Conservation (phyloP, 345 rosid species). For the Citrus hindsii region DNA sequence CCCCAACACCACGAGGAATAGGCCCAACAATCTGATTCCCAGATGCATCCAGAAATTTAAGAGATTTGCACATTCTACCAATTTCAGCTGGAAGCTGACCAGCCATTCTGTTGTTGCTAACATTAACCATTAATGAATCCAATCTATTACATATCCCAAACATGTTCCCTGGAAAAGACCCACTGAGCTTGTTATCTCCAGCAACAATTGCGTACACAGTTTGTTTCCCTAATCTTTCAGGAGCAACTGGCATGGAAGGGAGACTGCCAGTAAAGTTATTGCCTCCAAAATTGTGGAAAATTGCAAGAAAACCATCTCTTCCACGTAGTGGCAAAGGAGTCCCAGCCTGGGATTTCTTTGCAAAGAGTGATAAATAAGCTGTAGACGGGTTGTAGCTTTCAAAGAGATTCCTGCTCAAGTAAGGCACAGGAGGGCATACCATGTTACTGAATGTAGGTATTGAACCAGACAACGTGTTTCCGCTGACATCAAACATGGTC, state of each 20-base stretch:
- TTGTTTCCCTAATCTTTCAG: constrained; percentile 49
- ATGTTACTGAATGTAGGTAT: constrained; percentile 51
- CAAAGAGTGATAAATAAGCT: constrained; percentile 55
- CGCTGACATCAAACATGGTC: constrained; percentile 73
- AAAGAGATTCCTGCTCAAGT: constrained; percentile 22
- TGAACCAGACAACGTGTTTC: constrained; percentile 63
- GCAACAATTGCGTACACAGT: constrained; percentile 53
- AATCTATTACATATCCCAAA: constrained; percentile 43
- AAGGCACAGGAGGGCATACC: constrained; percentile 46
- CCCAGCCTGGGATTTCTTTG: constrained; percentile 41
- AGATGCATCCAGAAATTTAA: constrained; percentile 46
- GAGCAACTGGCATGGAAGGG: constrained; percentile 47
- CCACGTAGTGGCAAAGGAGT: constrained; percentile 22
- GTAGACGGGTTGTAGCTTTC: constrained; percentile 35
- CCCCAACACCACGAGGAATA: constrained; percentile 41
- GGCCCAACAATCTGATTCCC: constrained; percentile 47
- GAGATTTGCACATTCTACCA: constrained; percentile 45
- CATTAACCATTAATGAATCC: constrained; percentile 38
- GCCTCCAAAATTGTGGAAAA: constrained; percentile 68
- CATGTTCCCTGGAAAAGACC: constrained; percentile 44
- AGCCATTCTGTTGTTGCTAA: constrained; percentile 49
- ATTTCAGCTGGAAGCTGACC: constrained; percentile 45
- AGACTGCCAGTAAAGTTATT: constrained; percentile 74
- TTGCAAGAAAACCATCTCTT: constrained; percentile 35
- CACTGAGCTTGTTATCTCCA: constrained; percentile 50